phyloP scores from a whole-genome alignment of 176 grass and related monocot genomes.

The Typha latifolia region DNA sequence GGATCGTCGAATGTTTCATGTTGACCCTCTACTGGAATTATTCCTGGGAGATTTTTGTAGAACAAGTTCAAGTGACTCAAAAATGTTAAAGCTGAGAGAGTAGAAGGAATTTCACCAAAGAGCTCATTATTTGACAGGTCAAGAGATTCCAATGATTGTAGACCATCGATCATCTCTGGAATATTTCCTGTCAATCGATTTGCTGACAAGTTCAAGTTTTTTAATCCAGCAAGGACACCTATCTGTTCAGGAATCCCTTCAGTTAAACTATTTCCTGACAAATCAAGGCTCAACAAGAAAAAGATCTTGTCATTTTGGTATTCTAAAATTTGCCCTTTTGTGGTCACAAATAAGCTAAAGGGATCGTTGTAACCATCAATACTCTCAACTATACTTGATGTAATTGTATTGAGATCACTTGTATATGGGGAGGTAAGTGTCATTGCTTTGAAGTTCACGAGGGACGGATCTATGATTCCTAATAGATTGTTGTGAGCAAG shows the following conservation, averaged over 20 bases:
- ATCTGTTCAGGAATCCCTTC: slow-evolving; percentile 14
- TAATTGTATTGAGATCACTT: not conserved
- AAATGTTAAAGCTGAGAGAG: slow-evolving; percentile 1
- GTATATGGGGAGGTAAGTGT: not conserved
- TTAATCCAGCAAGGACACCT: slow-evolving; percentile 1
- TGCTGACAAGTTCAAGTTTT: slow-evolving; percentile 16
- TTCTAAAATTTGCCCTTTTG: slow-evolving; percentile 19
- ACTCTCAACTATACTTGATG: rapidly evolving
- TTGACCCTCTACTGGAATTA: slow-evolving; percentile 12
- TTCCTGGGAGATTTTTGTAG: slow-evolving; percentile 29
- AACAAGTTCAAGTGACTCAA: slow-evolving; percentile 9
- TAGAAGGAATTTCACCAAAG: slow-evolving; percentile 17
- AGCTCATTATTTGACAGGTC: slow-evolving; percentile 21
- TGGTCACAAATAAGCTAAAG: not conserved
- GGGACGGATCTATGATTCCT: slow-evolving; percentile 2
- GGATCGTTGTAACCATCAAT: too few species aligned
- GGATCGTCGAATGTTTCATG: slow-evolving; percentile 8
- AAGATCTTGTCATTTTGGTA: not conserved
- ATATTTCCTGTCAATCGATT: slow-evolving; percentile 19
- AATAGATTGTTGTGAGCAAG: slow-evolving; percentile 21
- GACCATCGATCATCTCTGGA: not conserved
- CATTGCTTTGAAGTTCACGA: slow-evolving; percentile 23
- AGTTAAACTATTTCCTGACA: slow-evolving; percentile 8
- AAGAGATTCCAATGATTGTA: slow-evolving; percentile 15
- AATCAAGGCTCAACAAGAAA: not conserved